phyloP scores from a whole-genome alignment of 75 land plant genomes.

The Larix kaempferi region DNA sequence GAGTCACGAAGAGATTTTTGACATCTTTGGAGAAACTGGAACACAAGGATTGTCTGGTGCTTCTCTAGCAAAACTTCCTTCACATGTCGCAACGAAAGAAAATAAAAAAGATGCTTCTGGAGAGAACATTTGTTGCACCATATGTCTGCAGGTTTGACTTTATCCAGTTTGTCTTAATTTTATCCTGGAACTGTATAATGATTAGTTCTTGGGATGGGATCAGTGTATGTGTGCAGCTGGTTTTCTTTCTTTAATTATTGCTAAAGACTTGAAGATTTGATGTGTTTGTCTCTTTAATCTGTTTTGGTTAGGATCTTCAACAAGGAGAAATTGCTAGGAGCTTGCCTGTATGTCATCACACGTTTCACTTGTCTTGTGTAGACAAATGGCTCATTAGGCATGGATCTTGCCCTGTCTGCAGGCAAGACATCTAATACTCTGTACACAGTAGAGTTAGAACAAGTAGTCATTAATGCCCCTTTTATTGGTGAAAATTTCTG shows the following conservation, averaged over 20 bases:
- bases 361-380: conserved; percentile 75
- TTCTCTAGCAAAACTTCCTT: conserved; percentile 38
- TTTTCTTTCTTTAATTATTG: neutral
- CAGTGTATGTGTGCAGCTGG: neutral
- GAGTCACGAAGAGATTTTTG: conserved; percentile 46
- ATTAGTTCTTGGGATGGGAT: neutral
- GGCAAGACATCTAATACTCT: conserved; percentile 36
- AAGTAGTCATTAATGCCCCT: too few species aligned
- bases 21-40: conserved; percentile 34
- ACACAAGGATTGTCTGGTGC: conserved; percentile 43
- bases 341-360: conserved; percentile 70
- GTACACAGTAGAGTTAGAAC: too few species aligned
- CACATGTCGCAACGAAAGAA: conserved; percentile 26
- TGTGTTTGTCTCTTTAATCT: neutral
- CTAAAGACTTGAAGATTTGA: neutral
- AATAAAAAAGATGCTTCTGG: conserved; percentile 18
- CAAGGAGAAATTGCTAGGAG: conserved; percentile 58
- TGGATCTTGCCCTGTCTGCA: conserved; percentile 75
- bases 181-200: neutral
- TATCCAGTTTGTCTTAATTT: neutral
- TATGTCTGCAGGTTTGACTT: conserved; percentile 51
- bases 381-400: conserved; percentile 73
- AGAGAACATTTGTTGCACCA: conserved; percentile 37
- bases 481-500: too few species aligned
- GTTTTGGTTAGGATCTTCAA: conserved; percentile 55